Conservation (phyloP, 2,329 filamentous ascomycete species). For the Fusarium scirpi region DNA sequence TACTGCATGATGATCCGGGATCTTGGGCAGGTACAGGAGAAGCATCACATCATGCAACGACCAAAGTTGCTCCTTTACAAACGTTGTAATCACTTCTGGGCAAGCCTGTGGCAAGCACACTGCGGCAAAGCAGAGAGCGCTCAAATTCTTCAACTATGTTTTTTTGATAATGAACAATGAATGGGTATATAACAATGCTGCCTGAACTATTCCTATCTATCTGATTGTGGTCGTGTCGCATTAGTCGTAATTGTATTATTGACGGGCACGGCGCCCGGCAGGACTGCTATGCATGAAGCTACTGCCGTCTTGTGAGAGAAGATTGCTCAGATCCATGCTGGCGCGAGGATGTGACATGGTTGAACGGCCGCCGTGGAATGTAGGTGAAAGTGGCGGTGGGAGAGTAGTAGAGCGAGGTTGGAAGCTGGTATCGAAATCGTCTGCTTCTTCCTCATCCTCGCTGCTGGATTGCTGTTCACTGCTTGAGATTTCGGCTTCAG, state of each 20-base stretch:
- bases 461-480: constrained; percentile 58
- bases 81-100: constrained; percentile 36
- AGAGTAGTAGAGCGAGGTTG: constrained; percentile 53
- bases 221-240: constrained; percentile 22
- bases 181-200: constrained; percentile 43
- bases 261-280: constrained; percentile 55
- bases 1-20: constrained; percentile 30
- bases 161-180: constrained; percentile 30
- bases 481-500: constrained; percentile 72
- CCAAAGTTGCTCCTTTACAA: constrained; percentile 35
- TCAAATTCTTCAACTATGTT: constrained; percentile 35
- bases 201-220: constrained; percentile 18
- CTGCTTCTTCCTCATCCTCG: constrained; percentile 50
- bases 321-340: constrained; percentile 69
- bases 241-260: constrained; percentile 32
- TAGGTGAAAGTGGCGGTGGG: constrained; percentile 54
- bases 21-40: constrained; percentile 21
- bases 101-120: constrained; percentile 28
- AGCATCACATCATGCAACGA: constrained; percentile 30
- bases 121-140: constrained; percentile 17
- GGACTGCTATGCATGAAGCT: constrained; percentile 68
- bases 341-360: constrained; percentile 50
- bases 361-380: constrained; percentile 48
- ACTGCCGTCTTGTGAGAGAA: constrained; percentile 69
- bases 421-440: constrained; percentile 54